Conservation (phyloP, 805 yeast genomes). For the Saccharomycopsis fermentans region DNA sequence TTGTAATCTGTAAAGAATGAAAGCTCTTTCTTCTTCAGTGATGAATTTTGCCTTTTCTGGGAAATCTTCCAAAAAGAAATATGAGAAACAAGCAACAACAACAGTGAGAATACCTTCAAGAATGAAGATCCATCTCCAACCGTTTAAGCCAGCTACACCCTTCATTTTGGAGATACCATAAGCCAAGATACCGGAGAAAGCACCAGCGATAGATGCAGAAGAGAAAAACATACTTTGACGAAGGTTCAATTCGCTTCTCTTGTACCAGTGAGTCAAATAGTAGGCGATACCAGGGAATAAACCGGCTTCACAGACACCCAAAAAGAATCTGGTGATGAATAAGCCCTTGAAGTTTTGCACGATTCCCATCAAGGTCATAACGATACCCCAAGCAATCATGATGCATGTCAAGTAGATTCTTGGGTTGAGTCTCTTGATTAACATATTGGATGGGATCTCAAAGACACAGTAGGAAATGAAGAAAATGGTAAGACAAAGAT, state of each 20-base stretch:
- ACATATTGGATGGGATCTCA: slow-evolving; percentile 38
- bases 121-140: slow-evolving; percentile 38
- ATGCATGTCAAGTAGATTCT: slow-evolving; percentile 36
- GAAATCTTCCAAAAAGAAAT: slow-evolving; percentile 30
- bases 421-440: slow-evolving; percentile 36
- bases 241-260: slow-evolving; percentile 28
- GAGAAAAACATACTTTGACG: slow-evolving; percentile 31
- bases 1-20: slow-evolving; percentile 13
- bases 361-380: slow-evolving; percentile 40
- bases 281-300: slow-evolving; percentile 33
- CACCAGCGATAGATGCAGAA: slow-evolving; percentile 30
- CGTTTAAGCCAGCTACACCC: slow-evolving; percentile 28
- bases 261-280: slow-evolving; percentile 31
- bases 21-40: slow-evolving; percentile 28
- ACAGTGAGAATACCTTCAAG: slow-evolving; percentile 34
- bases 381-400: slow-evolving; percentile 41
- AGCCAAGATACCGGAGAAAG: slow-evolving; percentile 35
- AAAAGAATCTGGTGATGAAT: slow-evolving; percentile 35
- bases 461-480: slow-evolving; percentile 40
- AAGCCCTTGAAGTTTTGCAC: slow-evolving; percentile 34
- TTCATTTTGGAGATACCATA: slow-evolving; percentile 28
- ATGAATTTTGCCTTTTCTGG: slow-evolving; percentile 39
- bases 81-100: slow-evolving; percentile 30
- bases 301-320: slow-evolving; percentile 35
- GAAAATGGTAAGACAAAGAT: slow-evolving; percentile 36